Conservation (phyloP, 805 yeast species). For the Saturnispora gosingensis region DNA sequence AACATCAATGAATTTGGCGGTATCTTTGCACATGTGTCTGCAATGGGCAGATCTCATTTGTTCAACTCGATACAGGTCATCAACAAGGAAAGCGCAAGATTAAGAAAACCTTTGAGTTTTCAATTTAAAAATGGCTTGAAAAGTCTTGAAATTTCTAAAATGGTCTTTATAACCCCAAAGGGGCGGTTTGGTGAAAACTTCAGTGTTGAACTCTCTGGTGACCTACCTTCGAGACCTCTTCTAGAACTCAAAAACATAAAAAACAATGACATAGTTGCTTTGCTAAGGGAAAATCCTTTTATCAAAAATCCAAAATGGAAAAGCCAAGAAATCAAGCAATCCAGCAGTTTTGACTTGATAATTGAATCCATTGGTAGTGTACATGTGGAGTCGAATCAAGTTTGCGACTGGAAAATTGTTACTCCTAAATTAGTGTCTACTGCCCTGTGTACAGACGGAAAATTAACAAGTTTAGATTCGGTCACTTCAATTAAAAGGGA, state of each 20-base stretch:
- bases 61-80: not conserved
- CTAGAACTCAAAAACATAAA: not conserved
- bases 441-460: not conserved
- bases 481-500: not conserved
- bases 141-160: not conserved
- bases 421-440: slow-evolving; percentile 6
- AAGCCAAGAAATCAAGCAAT: not conserved
- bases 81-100: not conserved
- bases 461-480: not conserved
- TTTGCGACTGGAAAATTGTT: slow-evolving; percentile 4
- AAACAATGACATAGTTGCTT: not conserved
- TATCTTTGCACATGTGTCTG: slow-evolving; percentile 2
- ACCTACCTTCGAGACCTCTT: slow-evolving; percentile 1
- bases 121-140: not conserved
- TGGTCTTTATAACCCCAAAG: slow-evolving; percentile 4
- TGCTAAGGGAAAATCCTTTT: not conserved
- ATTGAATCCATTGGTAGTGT: slow-evolving; percentile 2
- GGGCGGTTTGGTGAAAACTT: slow-evolving; percentile 6
- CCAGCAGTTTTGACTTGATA: slow-evolving; percentile 1
- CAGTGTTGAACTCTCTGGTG: not conserved
- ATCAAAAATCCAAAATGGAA: slow-evolving; percentile 5
- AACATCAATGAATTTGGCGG: slow-evolving; percentile 11
- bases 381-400: slow-evolving; percentile 2
- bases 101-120: not conserved
- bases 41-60: not conserved